Base-by-base conservation (phyloP, 2,329 filamentous ascomycete species). In the Macroventuria anomochaeta region DNA sequence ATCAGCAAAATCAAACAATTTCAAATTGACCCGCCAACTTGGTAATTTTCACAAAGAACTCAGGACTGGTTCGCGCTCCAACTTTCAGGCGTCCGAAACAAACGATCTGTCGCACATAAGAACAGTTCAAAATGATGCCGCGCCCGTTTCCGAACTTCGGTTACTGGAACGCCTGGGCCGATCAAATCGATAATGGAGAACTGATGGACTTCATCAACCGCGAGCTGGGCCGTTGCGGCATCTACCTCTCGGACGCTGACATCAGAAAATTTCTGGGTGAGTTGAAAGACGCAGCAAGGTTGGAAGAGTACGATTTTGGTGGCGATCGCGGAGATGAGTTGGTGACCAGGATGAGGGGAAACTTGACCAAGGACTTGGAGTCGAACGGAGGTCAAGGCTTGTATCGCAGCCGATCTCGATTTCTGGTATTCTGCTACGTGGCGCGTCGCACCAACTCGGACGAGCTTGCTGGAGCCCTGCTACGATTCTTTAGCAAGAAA, bases 391-490 rank as follows among this genome's bases (percentile, higher is more conserved):
- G 3, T 5, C 37, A 47, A 38, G 41, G 43, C 6, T 7, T 53
- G 3, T 26, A 42, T 23, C 43, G 38, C 18, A 53, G 43, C 18
- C 50, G 50, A 13, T 31, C 23, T 12, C 37, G 38, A 2, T 53
- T 53, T 12, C n/a, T 47, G 10, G 39, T 41, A 1, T 48, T 32
- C 20, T 53, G 50, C 29, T 39, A 41, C 10, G 21, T 29, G 3
- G 50, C 43, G 10, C 26, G 10, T 5, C 50, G 26, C 7, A 7
- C 23, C 6, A 2, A n/a, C 1, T 42, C 37, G 3, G 13, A 12
- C 5, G 20, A 31, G 12, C 32, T 53, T 4, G 32, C 43, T 2
- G 13, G 7, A n/a, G 25, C 31, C 10, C 11, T 53, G 31, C 25
- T 47, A 18, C 31, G 18, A 6, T 53, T 53, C 31, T 43, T 42